phyloP scores from a whole-genome alignment of 768 basidiomycete species.

The Xerocomellus intermedius region DNA sequence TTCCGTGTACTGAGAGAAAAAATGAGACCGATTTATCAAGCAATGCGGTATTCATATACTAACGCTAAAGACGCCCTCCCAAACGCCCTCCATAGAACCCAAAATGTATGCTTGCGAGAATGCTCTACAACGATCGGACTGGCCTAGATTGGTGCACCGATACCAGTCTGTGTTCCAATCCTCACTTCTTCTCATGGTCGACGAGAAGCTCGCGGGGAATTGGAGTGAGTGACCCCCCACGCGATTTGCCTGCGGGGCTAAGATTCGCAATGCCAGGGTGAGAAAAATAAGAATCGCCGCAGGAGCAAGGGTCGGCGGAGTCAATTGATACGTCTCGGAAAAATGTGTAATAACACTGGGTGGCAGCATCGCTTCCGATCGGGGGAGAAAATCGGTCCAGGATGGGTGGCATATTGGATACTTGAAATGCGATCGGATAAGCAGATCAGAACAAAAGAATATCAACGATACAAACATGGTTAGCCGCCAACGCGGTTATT shows the following conservation, averaged over 20 bases:
- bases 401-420: conserved; percentile 56
- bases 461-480: conserved; percentile 44
- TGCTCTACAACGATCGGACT: conserved; percentile 30
- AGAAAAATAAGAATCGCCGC: conserved; percentile 74
- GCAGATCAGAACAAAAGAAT: not conserved
- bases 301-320: conserved; percentile 60
- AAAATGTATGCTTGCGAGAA: conserved; percentile 52
- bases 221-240: conserved; percentile 7
- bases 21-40: not conserved
- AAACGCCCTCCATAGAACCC: conserved; percentile 72
- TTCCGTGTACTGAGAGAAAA: conserved; percentile 61
- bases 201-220: conserved; percentile 12
- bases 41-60: conserved; percentile 24
- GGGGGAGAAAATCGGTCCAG: conserved; percentile 58
- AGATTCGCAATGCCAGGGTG: conserved; percentile 41
- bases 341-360: conserved; percentile 39
- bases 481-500: conserved; percentile 65
- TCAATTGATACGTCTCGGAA: conserved; percentile 44
- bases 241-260: conserved; percentile 1
- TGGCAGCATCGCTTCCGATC: conserved; percentile 19
- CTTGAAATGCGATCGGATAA: conserved; percentile 36
- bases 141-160: conserved; percentile 45
- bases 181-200: conserved; percentile 31
- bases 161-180: conserved; percentile 77
- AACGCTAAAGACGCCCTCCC: conserved; percentile 80